phyloP scores from a whole-genome alignment of 2,329 filamentous ascomycete genomes.

The Cephalotrichum gorgonifer region DNA sequence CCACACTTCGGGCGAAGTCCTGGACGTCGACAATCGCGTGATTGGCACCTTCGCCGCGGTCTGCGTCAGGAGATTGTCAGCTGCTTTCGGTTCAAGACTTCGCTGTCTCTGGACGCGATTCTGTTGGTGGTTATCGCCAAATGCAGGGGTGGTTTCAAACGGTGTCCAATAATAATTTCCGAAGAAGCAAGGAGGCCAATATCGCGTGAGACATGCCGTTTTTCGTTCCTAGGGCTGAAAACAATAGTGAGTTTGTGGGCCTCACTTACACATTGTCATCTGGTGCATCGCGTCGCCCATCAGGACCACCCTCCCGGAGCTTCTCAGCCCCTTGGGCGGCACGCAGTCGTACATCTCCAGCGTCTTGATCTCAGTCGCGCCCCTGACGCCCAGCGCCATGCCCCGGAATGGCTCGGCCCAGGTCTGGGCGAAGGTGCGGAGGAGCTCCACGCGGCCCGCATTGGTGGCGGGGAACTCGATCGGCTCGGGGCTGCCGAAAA shows the following conservation, averaged over 20 bases:
- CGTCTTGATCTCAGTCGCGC: constrained; percentile 28
- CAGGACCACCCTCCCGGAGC: constrained; percentile 30
- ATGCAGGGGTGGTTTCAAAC: no score
- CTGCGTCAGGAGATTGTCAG: constrained; percentile 18
- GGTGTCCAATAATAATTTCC: no score
- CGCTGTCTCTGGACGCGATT: no score
- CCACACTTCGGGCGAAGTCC: constrained; percentile 26
- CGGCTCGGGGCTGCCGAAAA: constrained; percentile 16
- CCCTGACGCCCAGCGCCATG: constrained; percentile 25
- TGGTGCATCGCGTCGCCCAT: constrained; percentile 46
- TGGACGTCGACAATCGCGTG: constrained; percentile 42
- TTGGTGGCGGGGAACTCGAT: constrained; percentile 29
- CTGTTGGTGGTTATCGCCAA: no score
- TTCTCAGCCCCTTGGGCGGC: constrained; percentile 23
- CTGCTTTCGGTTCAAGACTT: background rate
- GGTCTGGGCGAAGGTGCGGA: constrained; percentile 29
- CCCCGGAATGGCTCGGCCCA: constrained; percentile 40
- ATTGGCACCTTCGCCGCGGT: constrained; percentile 47
- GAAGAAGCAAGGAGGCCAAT: no score
- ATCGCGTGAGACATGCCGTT: no score
- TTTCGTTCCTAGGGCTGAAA: no score
- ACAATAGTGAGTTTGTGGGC: no score
- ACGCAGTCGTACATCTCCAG: constrained; percentile 39
- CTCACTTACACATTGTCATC: constrained; percentile 49
- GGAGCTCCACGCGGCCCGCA: constrained; percentile 25